Conservation (phyloP, 2,329 filamentous ascomycete genomes). For the Fusarium scirpi region DNA sequence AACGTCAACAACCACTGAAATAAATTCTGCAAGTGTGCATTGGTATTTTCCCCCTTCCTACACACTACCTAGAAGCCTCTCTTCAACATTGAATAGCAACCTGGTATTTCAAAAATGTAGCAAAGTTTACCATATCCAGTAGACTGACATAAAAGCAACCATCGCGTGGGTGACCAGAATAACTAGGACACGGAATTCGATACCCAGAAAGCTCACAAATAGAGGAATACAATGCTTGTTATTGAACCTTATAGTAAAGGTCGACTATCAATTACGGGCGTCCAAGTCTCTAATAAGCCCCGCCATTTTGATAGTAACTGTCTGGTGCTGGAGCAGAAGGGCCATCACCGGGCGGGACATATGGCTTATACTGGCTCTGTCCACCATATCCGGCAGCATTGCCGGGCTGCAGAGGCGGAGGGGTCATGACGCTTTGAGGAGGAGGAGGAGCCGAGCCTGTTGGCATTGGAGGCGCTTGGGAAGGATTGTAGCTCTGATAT, state of each 20-base stretch:
- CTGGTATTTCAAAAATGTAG: neutral
- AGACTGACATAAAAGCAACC: neutral
- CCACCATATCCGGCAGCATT: conserved; percentile 57
- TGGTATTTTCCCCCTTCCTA: neutral
- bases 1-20: neutral
- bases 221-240: conserved; percentile 7
- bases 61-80: neutral
- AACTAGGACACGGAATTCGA: neutral
- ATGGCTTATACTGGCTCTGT: conserved; percentile 70
- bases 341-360: conserved; percentile 63
- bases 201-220: neutral
- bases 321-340: conserved; percentile 64
- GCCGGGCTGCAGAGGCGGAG: conserved; percentile 59
- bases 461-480: conserved; percentile 57
- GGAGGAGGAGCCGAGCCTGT: conserved; percentile 50
- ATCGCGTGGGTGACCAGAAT: neutral
- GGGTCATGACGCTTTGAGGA: conserved; percentile 52
- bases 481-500: conserved; percentile 59
- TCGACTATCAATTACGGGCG: neutral
- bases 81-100: neutral
- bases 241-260: conserved; percentile 18
- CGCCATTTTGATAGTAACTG: conserved; percentile 67
- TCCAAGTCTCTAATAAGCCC: conserved; percentile 48
- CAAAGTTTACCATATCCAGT: neutral
- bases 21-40: neutral